These are phyloP conservation scores for Populus hybrid DNA, from an alignment of 441 rosid species.

Conservation along the genomic window DNA sequence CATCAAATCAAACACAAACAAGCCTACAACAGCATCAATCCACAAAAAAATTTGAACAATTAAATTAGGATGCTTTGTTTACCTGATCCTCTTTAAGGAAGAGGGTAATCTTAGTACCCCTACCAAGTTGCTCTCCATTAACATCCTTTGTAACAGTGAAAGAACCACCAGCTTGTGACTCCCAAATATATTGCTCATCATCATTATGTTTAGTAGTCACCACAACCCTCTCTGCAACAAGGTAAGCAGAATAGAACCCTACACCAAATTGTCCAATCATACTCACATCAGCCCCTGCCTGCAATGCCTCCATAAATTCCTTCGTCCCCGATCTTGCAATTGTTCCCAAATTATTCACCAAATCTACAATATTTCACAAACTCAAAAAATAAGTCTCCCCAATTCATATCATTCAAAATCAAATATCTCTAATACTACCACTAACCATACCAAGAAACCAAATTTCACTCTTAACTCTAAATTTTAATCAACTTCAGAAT, in stretches of 20 bases:
- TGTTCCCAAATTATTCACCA: conserved; percentile 93
- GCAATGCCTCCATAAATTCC: conserved; percentile 95
- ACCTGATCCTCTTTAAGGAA: conserved; percentile 85
- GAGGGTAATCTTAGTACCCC: conserved; percentile 87
- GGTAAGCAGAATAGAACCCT: conserved; percentile 91
- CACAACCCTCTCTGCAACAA: conserved; percentile 78
- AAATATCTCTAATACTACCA: not conserved
- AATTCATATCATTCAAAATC: not conserved
- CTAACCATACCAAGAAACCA: not conserved
- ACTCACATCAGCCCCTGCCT: conserved; percentile 94
- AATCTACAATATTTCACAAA: conserved; percentile 30
- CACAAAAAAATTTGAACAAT: too few species aligned
- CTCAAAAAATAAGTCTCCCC: not conserved
- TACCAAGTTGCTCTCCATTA: conserved; percentile 71
- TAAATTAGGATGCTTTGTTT: not conserved
- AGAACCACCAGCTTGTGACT: conserved; percentile 95
- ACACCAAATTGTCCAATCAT: conserved; percentile 99
- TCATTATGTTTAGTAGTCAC: conserved; percentile 82
- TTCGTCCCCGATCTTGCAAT: conserved; percentile 97
- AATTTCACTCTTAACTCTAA: not conserved
- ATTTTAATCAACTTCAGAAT: not conserved
- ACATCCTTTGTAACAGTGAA: conserved; percentile 83
- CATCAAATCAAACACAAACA: not conserved
- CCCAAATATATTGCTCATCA: conserved; percentile 87
- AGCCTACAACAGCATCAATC: not conserved